Evolutionary conservation across 2,329 filamentous ascomycete species (phyloP), one percentile per base, ranked within the genome.

Genomic region (Chrysosphaeria jannelii): DNA sequence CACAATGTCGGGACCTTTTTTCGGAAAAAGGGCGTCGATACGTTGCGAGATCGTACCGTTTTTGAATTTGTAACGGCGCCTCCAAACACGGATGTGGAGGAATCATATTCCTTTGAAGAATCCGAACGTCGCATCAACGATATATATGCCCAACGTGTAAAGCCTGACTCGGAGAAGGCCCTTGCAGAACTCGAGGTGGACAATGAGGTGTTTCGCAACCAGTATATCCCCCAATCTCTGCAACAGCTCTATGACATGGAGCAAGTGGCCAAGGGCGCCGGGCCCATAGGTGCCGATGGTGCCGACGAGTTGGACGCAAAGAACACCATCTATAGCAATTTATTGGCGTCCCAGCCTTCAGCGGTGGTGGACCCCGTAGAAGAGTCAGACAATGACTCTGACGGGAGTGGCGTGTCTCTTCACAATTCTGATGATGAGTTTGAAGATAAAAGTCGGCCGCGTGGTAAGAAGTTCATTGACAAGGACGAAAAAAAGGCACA

Each of bases 1-100:
- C 93, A 91, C 53, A 97, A 97, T 39, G 64, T 89, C 2, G 70
- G 65, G 12, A 76, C 89, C 42, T 97, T 89, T 46, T 97, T 93
- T 59, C 55, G 65, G 14, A 59, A 72, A 11, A 69, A 90, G 41
- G 70, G 69, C 19, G 76, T 93, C 2, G 65, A 88, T 29, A 69
- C 63, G 0, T 52, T 97, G 3, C 48, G 66, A 2, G 81, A 93
- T 42, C 62, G 70, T 15, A 50, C 57, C n/a, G 52, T 78, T 8
- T 97, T 88, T 45, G 59, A 67, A 33, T 93, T 90, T 43, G 64
- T 93, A 37, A n/a, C n/a, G 7, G n/a, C 7, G 16, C 7, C 16
- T 18, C 7, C 7, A 7, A 18, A 18, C 7, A n/a, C 16, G n/a
- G 7, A 7, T n/a, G 16, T 75, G 65, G 1, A 46, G 5, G 54